phyloP scores from a whole-genome alignment of 495 filamentous ascomycete species.

The Daldinia decipiens region DNA sequence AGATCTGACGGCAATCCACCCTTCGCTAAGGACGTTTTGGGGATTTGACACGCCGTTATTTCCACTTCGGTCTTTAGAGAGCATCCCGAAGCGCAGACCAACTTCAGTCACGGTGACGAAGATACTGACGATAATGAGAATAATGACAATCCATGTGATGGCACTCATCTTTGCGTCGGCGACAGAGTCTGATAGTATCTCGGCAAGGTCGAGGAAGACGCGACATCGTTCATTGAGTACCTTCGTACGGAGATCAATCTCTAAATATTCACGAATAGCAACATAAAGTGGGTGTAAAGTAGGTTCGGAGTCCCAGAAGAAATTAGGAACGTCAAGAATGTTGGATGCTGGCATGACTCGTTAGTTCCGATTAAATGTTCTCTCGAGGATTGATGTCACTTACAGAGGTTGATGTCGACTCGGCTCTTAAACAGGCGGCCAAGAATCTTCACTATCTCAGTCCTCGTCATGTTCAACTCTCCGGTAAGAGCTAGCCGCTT shows the following conservation, averaged over 20 bases:
- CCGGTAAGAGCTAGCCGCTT: constrained; percentile 88
- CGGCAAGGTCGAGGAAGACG: constrained; percentile 95
- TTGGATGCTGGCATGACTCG: constrained; percentile 75
- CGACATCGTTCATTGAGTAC: constrained; percentile 96
- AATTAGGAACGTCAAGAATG: constrained; percentile 95
- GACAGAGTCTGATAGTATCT: constrained; percentile 92
- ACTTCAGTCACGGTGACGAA: constrained; percentile 91
- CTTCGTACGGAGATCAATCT: constrained; percentile 93
- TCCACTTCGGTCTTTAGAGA: constrained; percentile 60
- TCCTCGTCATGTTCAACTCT: constrained; percentile 87
- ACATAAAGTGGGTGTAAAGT: constrained; percentile 93
- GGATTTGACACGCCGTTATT: constrained; percentile 20
- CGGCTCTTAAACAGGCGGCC: constrained; percentile 91
- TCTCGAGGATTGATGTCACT: constrained; percentile 45
- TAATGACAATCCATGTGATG: constrained; percentile 98
- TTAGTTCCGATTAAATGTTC: constrained; percentile 30
- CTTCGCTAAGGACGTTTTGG: neutral
- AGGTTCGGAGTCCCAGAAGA: constrained; percentile 98
- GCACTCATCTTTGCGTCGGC: constrained; percentile 92
- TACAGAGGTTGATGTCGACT: constrained; percentile 98
- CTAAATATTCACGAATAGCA: constrained; percentile 95
- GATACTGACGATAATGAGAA: constrained; percentile 90
- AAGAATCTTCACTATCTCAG: constrained; percentile 91
- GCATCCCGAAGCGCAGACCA: constrained; percentile 82
- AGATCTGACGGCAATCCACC: constrained; percentile 33